phyloP scores from a whole-genome alignment of 106 monocot genomes.

The Allium fistulosum region DNA sequence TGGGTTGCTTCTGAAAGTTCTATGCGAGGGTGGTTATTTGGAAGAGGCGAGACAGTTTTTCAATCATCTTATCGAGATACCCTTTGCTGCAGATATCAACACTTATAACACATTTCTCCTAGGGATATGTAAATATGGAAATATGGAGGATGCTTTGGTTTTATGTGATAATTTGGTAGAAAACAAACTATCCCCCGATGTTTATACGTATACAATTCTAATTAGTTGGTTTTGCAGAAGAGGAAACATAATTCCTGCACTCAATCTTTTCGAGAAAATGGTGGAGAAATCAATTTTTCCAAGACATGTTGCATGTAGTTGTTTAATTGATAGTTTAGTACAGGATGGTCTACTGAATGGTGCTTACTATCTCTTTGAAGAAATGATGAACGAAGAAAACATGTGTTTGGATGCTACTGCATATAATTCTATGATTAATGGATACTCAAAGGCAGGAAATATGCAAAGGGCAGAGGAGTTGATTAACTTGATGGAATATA shows the following conservation, averaged over 20 bases:
- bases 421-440: slow-evolving; percentile 65
- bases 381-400: slow-evolving; percentile 44
- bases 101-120: slow-evolving; percentile 52
- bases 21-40: slow-evolving; percentile 48
- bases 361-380: slow-evolving; percentile 58
- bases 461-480: slow-evolving; percentile 35
- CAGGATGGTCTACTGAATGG: slow-evolving; percentile 58
- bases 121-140: slow-evolving; percentile 51
- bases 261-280: slow-evolving; percentile 49
- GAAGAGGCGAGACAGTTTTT: slow-evolving; percentile 47
- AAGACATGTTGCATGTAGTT: slow-evolving; percentile 56
- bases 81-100: slow-evolving; percentile 25
- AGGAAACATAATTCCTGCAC: slow-evolving; percentile 49
- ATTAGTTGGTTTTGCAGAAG: slow-evolving; percentile 56
- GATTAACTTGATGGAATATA: slow-evolving; percentile 42
- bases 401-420: slow-evolving; percentile 30
- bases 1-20: slow-evolving; percentile 53
- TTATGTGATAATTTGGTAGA: slow-evolving; percentile 60
- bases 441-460: slow-evolving; percentile 49
- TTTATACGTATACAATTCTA: slow-evolving; percentile 61
- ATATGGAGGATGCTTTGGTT: slow-evolving; percentile 43
- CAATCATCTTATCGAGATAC: slow-evolving; percentile 19
- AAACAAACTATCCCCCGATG: slow-evolving; percentile 43
- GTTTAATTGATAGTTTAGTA: slow-evolving; percentile 54
- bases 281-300: slow-evolving; percentile 33